Evolutionary conservation across 208 protist species (phyloP).

Genomic region (Crithidia sp.): DNA sequence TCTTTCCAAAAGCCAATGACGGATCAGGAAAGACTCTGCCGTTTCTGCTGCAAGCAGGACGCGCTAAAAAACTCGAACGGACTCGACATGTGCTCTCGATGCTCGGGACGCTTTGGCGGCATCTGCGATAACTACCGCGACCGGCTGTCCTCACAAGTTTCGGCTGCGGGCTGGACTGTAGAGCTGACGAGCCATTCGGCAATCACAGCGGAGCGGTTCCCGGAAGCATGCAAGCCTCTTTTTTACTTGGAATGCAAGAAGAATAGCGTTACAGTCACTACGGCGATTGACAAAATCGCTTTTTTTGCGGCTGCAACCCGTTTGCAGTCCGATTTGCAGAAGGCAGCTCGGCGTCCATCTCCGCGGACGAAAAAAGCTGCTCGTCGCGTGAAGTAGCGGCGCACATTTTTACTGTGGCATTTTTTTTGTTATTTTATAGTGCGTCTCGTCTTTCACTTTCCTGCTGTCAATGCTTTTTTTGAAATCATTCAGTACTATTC

Average conservation of each 20-base stretch:
- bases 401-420: not conserved
- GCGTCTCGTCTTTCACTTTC: not conserved
- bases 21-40: not conserved
- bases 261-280: conserved; percentile 9
- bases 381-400: too few relatives aligned
- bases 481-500: too few relatives aligned
- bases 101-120: conserved; percentile 15
- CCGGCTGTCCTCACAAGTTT: not conserved
- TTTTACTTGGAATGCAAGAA: conserved; percentile 33
- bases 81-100: conserved; percentile 23
- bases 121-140: conserved; percentile 18
- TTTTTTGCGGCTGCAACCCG: conserved; percentile 29
- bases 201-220: conserved; percentile 4
- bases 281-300: conserved; percentile 25
- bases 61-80: not conserved
- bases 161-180: conserved; percentile 14
- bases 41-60: conserved; percentile 21
- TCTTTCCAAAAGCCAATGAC: not conserved
- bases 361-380: not conserved
- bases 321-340: conserved; percentile 16
- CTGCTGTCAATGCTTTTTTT: too few relatives aligned
- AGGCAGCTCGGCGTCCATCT: not conserved
- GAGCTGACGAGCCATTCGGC: conserved; percentile 10
- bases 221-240: conserved; percentile 9
- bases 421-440: not conserved